Base-by-base conservation (phyloP, 2,329 filamentous ascomycete genomes). In the Aspergillus quadrilineatus region DNA sequence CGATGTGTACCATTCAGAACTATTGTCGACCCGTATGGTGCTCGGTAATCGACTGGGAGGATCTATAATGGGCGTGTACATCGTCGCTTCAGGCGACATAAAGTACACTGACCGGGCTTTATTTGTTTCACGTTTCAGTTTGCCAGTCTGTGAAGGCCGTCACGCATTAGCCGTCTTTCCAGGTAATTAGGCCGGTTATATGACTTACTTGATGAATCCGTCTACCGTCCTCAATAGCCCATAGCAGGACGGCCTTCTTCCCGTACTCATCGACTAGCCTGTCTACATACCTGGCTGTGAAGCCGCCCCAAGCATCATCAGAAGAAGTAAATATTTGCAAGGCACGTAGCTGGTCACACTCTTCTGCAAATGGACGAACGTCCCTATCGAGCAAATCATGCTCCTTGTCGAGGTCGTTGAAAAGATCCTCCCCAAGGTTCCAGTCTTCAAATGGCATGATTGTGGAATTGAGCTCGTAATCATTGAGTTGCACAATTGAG, bases 331-430 rank as follows among this genome's bases (percentile, higher is more conserved):
- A 83, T 9, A 92, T 70, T 71, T 97, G 93, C 15, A 99, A 79
- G 0, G 89, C 93, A 73, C 97, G 92, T 76, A 97, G 82, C 54
- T 91, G 87, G 72, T 99, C 94, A 62, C 92, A 94, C 74, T 97
- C 94, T 75, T 99, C 94, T 2, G 88, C 85, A 69, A 97, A 97
- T 0, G 87, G 87, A 37, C 94, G 82, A 62, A 97, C 78, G 71
- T 99, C 93, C n/a, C 92, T 84, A 69, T 99, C 94, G 4, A 97
- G 78, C 4, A 97, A 74, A 65, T 97, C 93, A 63, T 92, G 85
- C 66, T 96, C 91, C 67, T 84, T 86, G 71, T 93, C 89, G 6
- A 92, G 78, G 3, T 81, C 80, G 17, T 78, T 76, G 63, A 92
- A 96, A 5, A 97, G 80, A 45, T 92, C 89, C 62, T 88, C 85